Evolutionary conservation across 257 asterid genomes (phyloP).

Genomic region (Salvia splendens): DNA sequence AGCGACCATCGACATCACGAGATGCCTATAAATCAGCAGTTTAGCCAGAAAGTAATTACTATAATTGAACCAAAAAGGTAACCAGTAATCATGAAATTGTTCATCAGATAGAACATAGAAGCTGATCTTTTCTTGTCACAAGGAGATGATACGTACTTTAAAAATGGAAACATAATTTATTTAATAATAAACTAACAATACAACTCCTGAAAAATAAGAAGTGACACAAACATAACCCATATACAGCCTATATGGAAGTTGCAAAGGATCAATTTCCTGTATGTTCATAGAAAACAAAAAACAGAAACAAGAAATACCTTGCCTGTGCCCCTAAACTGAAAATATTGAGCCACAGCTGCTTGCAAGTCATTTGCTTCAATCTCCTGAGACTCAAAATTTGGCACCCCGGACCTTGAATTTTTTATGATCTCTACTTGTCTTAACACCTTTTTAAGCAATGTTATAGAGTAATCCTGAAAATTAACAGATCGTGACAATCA

Average conservation of each 20-base stretch:
- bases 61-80: constrained; percentile 1
- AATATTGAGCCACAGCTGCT: constrained; percentile 80
- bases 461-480: constrained; percentile 81
- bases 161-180: not conserved
- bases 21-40: constrained; percentile 59
- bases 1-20: constrained; percentile 89
- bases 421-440: constrained; percentile 81
- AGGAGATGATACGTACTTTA: constrained; percentile 3
- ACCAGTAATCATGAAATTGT: constrained; percentile 12
- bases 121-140: constrained; percentile 11
- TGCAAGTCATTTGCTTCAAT: constrained; percentile 87
- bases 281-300: constrained; percentile 12
- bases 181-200: not conserved
- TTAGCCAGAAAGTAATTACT: constrained; percentile 10
- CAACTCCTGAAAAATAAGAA: not conserved
- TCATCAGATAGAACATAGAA: not conserved
- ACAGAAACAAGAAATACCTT: constrained; percentile 64
- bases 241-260: constrained; percentile 28
- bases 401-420: constrained; percentile 84
- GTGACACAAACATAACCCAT: not conserved
- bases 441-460: constrained; percentile 84
- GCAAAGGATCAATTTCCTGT: constrained; percentile 3
- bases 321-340: constrained; percentile 85
- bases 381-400: constrained; percentile 87
- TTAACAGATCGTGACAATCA: constrained; percentile 34